Conservation (phyloP, 257 asterid species). For the Penstemon davidsonii region DNA sequence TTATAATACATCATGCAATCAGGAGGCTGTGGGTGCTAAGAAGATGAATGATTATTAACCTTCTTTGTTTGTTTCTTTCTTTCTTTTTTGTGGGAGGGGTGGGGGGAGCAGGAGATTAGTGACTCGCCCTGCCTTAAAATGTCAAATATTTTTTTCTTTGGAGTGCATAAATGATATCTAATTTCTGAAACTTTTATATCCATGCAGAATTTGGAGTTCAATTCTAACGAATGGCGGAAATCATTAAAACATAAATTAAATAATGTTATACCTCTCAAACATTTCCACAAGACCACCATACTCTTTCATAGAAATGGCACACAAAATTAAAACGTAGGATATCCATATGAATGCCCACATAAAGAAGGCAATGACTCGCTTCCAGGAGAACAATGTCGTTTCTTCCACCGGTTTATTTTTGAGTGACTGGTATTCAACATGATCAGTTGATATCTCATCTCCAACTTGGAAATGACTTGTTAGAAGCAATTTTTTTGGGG, state of each 20-base stretch:
- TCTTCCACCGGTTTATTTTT: slow-evolving; percentile 33
- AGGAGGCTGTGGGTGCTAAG: too few relatives aligned
- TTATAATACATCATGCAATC: too few relatives aligned
- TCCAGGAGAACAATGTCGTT: slow-evolving; percentile 47
- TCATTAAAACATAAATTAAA: not conserved
- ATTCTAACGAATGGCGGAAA: slow-evolving; percentile 10
- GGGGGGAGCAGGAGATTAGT: too few relatives aligned
- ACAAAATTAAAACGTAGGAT: slow-evolving; percentile 56
- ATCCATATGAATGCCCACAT: slow-evolving; percentile 78
- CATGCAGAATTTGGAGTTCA: not conserved
- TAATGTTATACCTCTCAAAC: slow-evolving; percentile 68
- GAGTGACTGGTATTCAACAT: slow-evolving; percentile 28
- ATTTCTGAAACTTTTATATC: slow-evolving; percentile 15
- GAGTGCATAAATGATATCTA: slow-evolving; percentile 19
- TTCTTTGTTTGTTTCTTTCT: too few relatives aligned
- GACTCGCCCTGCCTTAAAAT: too few relatives aligned
- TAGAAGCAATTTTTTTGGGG: slow-evolving; percentile 68
- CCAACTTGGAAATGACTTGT: slow-evolving; percentile 42
- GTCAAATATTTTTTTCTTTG: not conserved
- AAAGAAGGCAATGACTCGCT: slow-evolving; percentile 57
- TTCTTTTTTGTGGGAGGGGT: too few relatives aligned
- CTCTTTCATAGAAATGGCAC: slow-evolving; percentile 67
- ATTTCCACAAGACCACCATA: slow-evolving; percentile 78
- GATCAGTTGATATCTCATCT: slow-evolving; percentile 37
- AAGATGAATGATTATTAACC: too few relatives aligned